phyloP scores from a whole-genome alignment of 306 rosid genomes.

The Alnus rubra region DNA sequence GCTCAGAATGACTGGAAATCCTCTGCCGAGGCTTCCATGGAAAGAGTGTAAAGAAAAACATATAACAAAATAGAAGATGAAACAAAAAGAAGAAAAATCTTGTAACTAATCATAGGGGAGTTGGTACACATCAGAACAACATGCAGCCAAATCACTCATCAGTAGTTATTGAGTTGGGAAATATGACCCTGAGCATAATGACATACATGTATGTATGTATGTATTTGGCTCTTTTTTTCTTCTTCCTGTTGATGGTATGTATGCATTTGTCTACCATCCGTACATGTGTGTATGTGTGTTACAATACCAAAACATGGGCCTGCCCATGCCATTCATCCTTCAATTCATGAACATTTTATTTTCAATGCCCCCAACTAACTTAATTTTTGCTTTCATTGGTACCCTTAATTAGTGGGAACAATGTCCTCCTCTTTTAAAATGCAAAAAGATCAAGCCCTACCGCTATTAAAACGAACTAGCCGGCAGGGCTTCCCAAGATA shows the following conservation, averaged over 20 bases:
- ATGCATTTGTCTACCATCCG: neutral
- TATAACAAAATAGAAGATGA: neutral
- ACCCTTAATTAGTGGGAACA: neutral
- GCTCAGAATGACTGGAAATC: neutral
- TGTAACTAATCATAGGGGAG: neutral
- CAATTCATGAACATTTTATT: slow-evolving; percentile 1
- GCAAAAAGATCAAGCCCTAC: slow-evolving; percentile 38
- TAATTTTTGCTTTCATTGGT: neutral
- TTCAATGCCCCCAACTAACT: neutral
- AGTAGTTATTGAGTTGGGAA: slow-evolving; percentile 7
- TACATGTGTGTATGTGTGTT: neutral
- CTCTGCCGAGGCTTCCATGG: neutral
- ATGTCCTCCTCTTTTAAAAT: slow-evolving; percentile 14
- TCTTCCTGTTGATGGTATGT: neutral
- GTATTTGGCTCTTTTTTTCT: neutral
- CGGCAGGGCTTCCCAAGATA: slow-evolving; percentile 69
- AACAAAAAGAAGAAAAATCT: too few relatives aligned
- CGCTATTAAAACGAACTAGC: slow-evolving; percentile 75
- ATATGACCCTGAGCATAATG: neutral
- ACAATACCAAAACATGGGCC: neutral
- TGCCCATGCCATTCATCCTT: slow-evolving; percentile 6
- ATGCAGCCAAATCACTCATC: slow-evolving; percentile 9
- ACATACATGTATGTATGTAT: neutral
- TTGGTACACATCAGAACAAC: neutral
- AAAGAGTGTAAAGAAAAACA: neutral